Evolutionary conservation across 306 rosid genomes (phyloP).

Genomic region (Quercus mongolica): DNA sequence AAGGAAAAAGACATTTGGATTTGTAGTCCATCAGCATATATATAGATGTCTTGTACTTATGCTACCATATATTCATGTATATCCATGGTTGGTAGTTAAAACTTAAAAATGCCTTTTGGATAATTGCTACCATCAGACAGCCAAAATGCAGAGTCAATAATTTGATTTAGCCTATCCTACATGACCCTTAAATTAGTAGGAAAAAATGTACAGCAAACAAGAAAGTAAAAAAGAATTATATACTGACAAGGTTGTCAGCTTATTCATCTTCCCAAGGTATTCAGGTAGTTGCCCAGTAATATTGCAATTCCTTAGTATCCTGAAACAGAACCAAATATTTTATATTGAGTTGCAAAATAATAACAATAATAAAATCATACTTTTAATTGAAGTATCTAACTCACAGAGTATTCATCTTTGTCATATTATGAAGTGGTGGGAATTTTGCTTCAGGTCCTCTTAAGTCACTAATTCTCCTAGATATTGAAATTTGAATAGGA

Average conservation of each 20-base stretch:
- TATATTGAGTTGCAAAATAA: background rate
- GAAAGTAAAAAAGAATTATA: background rate
- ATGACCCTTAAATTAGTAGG: too few species aligned
- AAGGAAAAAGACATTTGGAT: too few species aligned
- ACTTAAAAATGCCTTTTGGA: too few species aligned
- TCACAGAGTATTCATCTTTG: constrained; percentile 41
- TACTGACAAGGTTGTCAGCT: constrained; percentile 49
- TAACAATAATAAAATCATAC: background rate
- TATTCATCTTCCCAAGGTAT: background rate
- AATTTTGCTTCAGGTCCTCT: constrained; percentile 47
- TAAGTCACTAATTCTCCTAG: constrained; percentile 81
- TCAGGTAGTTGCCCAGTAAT: constrained; percentile 50
- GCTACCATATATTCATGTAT: too few species aligned
- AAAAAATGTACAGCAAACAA: background rate
- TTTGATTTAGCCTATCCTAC: too few species aligned
- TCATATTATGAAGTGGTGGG: constrained; percentile 46
- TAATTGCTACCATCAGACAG: too few species aligned
- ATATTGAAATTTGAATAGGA: constrained; percentile 11
- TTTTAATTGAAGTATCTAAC: constrained; percentile 15
- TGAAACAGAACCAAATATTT: constrained; percentile 24
- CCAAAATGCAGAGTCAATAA: too few species aligned
- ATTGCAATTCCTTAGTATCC: constrained; percentile 73
- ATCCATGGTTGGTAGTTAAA: too few species aligned
- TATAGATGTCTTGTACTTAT: too few species aligned
- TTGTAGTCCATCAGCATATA: too few species aligned